Base-by-base conservation (phyloP, 2,329 filamentous ascomycete species). In the Lecanicillium sp. region DNA sequence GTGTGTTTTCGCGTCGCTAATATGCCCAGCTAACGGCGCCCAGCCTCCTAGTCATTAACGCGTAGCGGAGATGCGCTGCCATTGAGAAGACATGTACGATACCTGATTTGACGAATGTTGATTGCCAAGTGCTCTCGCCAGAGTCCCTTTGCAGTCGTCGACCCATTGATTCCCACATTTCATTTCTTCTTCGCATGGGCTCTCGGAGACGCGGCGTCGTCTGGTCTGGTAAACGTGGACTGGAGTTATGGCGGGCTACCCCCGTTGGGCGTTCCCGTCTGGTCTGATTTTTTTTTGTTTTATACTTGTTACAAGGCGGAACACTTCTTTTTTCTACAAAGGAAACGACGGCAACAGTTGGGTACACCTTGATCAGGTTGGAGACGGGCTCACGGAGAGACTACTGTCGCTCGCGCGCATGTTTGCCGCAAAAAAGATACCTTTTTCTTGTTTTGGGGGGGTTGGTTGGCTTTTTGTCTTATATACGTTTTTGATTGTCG, bases 11-110 rank as follows among this genome's bases (percentile, higher is more conserved):
- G 17, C 26, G 20, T 17, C 20, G 12, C 42, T 44, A 33, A 44
- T 29, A 5, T n/a, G 21, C n/a, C 12, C 51, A 55, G 51, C 55
- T 45, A 48, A 52, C 20, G 44, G 43, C n/a, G 39, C 30, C 4
- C 49, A 48, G 36, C 39, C 44, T 35, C 39, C 44, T 15, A 41
- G 30, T 35, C 45, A 51, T 21, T 51, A 45, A 35, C 32, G 20
- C 9, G 4, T 21, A 8, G 21, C 12, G 10, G 23, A 2, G 17
- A 20, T 14, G 32, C 4, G 10, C 21, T 9, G 20, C 26, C 21
- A 14, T 29, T 9, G 20, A 9, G 14, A 30, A 14, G 39, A 42
- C 15, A 19, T 43, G 40, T 43, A 43, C 29, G 40, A 35, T 33
- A 26, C 29, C 19, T 19, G 24, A 43, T 24, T 24, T 33, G 14